Evolutionary conservation across 2,329 filamentous ascomycete genomes (phyloP), one percentile per base, ranked within the genome.

Genomic region (Lecanicillium sp.): DNA sequence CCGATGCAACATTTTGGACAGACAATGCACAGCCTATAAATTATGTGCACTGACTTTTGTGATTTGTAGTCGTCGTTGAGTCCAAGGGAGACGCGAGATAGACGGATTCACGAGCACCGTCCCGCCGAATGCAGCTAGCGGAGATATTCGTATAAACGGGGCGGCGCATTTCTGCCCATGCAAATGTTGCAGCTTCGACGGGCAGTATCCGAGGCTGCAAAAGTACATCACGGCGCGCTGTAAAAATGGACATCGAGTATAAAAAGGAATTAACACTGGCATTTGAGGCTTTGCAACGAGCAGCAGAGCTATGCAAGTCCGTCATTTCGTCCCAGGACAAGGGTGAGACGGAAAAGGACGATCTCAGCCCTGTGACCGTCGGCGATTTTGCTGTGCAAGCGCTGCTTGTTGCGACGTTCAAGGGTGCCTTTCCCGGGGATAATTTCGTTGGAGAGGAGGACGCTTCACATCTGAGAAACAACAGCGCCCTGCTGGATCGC

Each of bases 351-450:
- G 60, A 68, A 42, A 79, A 79, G 45, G 65, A 68, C 31, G 73
- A 77, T 50, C 57, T 74, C 27, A 73, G 68, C 40, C 73, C 72
- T 3, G 75, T 78, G 33, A 79, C 75, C 0, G 61, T 77, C 15
- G 75, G 69, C 51, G 74, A 79, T 53, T 77, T 78, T 46, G 74
- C 74, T 39, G 68, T 76, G 41, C 74, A 78, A 49, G 72, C 72
- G 1, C 60, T 78, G 5, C 61, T 78, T 29, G 69, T 69, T 5
- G 57, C 65, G 28, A 69, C 69, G 2, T 57, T 77, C 41, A 66
- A 69, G 38, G 43, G 54, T 39, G 64, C 65, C 4, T 78, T 77
- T 37, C 74, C 74, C 0, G 37, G 46, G 5, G 72, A 78, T 50
- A 49, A 43, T 3, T 68, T 78, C 31, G 71, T 78, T 1, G 74